Conservation (phyloP, 2,329 filamentous ascomycete genomes). For the Monosporascus sp. region DNA sequence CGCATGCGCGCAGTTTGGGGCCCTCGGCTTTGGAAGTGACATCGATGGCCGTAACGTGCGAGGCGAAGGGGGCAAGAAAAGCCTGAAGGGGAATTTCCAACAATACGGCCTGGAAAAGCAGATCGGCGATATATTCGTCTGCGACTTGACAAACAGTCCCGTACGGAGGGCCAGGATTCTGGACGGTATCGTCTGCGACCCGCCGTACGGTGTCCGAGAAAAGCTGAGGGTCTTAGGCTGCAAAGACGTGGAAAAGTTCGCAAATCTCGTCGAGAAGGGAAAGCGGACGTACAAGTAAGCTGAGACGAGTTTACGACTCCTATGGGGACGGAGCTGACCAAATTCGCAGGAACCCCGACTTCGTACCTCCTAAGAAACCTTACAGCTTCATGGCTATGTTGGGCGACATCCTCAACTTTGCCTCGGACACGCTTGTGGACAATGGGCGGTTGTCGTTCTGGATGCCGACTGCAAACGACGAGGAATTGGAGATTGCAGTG, state of each 20-base stretch:
- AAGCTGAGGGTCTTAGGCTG: constrained; percentile 82
- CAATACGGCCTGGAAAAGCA: constrained; percentile 68
- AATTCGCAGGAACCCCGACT: constrained; percentile 14
- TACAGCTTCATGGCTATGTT: constrained; percentile 91
- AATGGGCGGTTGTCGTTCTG: constrained; percentile 83
- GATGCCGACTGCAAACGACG: constrained; percentile 89
- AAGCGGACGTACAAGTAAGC: constrained; percentile 63
- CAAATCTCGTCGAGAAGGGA: constrained; percentile 63
- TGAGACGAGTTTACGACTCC: not conserved
- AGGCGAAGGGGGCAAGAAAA: constrained; percentile 56
- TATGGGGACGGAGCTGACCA: constrained; percentile 4
- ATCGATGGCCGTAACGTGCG: constrained; percentile 89
- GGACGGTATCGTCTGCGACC: constrained; percentile 92
- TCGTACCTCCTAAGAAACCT: constrained; percentile 71
- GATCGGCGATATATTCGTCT: constrained; percentile 75
- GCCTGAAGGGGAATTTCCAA: constrained; percentile 65
- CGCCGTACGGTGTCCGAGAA: constrained; percentile 91
- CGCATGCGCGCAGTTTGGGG: constrained; percentile 86
- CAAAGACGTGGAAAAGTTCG: constrained; percentile 58
- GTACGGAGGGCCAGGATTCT: constrained; percentile 52
- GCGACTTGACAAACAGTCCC: constrained; percentile 85
- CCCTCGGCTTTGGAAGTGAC: constrained; percentile 78
- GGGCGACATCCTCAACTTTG: constrained; percentile 82
- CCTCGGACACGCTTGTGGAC: constrained; percentile 70
- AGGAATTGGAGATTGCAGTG: constrained; percentile 69